phyloP scores from a whole-genome alignment of 192 early-diverging fungal species.

The Coemansia sp. region DNA sequence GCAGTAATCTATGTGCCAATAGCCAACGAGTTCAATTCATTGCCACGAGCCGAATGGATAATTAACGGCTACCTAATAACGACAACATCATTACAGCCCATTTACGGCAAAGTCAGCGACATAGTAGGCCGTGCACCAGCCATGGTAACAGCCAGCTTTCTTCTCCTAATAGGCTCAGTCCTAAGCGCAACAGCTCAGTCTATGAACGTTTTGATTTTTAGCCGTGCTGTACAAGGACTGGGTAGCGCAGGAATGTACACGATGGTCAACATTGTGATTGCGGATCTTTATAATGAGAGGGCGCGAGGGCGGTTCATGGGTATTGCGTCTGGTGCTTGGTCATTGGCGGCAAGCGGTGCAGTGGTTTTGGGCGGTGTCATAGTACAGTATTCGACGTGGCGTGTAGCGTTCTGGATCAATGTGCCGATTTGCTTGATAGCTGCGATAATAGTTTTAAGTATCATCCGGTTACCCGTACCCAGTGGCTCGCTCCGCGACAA shows the following conservation, averaged over 20 bases:
- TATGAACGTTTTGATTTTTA: slow-evolving; percentile 64
- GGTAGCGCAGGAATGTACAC: slow-evolving; percentile 69
- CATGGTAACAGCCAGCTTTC: slow-evolving; percentile 37
- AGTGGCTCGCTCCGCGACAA: slow-evolving; percentile 41
- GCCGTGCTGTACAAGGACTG: slow-evolving; percentile 74
- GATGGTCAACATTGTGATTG: slow-evolving; percentile 70
- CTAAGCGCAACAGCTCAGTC: slow-evolving; percentile 46
- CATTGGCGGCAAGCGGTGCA: slow-evolving; percentile 64
- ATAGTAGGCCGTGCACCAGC: slow-evolving; percentile 61
- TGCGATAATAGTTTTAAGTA: slow-evolving; percentile 61
- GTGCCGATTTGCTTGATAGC: slow-evolving; percentile 68
- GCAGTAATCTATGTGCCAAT: slow-evolving; percentile 63
- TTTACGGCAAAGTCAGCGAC: slow-evolving; percentile 86
- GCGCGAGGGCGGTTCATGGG: slow-evolving; percentile 78
- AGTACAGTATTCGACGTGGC: slow-evolving; percentile 66
- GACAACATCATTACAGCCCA: slow-evolving; percentile 69
- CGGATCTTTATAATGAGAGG: slow-evolving; percentile 73
- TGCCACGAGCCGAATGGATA: slow-evolving; percentile 80
- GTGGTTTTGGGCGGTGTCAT: slow-evolving; percentile 78
- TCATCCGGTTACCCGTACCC: slow-evolving; percentile 63
- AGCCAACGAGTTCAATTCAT: slow-evolving; percentile 68
- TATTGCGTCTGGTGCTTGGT: slow-evolving; percentile 64
- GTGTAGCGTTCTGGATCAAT: slow-evolving; percentile 82
- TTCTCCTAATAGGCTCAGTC: slow-evolving; percentile 54
- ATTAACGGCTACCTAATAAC: slow-evolving; percentile 75